Evolutionary conservation across 2,329 filamentous ascomycete genomes (phyloP), one percentile per base, ranked within the genome.

Genomic region (Trichoderma sp.): DNA sequence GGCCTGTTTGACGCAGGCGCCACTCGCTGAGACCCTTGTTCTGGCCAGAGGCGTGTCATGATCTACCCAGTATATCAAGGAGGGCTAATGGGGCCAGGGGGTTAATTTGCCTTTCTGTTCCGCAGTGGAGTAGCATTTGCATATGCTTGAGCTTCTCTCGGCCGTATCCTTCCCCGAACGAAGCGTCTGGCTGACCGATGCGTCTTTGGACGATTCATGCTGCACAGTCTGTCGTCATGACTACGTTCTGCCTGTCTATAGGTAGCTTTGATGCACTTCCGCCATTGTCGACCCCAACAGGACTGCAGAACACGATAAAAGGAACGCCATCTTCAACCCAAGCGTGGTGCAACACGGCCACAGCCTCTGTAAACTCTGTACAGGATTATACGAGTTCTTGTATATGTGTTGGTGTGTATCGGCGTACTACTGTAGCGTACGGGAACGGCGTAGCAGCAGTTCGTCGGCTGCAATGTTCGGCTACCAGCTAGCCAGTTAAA

Each of bases 31-130:
- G 65, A 63, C 68, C 64, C 58, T 63, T 58, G 64, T 58, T 59
- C 28, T 60, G 52, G 34, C 13, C 43, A 52, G 55, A 65, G 61
- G 55, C 37, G 56, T 70, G 68, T 70, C 68, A 70, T 70, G 68
- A 70, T 70, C 68, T 54, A 61, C 68, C 46, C 65, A 61, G 64
- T 59, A 68, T 68, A 68, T 68, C 68, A 52, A 66, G 65, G 61
- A 56, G 66, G 32, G 26, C 49, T 64, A 43, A 55, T 21, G 46
- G 54, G 32, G 39, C 37, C 32, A 39, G 54, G 56, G 43, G 43
- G 18, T 28, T 49, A 37, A 39, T 55, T 56, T 59, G 54, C 46
- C 30, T 34, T 46, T 10, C 18, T 52, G 24, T 24, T 63, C 34
- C 49, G 16, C 60, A 64, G 21, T 32, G 30, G 60, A 59, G 59